Conservation (phyloP, 2,329 filamentous ascomycete species). For the Aspergillus alliaceus region DNA sequence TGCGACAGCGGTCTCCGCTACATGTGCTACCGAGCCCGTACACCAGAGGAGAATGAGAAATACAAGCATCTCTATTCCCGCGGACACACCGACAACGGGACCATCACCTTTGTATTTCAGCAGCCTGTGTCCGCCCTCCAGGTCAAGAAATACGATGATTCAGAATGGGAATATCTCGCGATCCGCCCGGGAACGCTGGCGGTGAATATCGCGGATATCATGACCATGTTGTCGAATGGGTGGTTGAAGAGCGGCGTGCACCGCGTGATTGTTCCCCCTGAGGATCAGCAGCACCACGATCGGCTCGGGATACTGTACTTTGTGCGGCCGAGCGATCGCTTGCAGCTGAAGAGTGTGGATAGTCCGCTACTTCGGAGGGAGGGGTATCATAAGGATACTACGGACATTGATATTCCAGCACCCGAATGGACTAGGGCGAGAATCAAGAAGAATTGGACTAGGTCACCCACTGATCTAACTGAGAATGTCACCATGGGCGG, state of each 20-base stretch:
- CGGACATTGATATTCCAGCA: conserved; percentile 15
- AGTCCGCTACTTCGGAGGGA: conserved; percentile 34
- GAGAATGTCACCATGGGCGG: conserved; percentile 7
- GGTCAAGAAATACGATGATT: conserved; percentile 47
- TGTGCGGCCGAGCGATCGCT: conserved; percentile 41
- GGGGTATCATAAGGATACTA: conserved; percentile 19
- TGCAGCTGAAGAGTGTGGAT: conserved; percentile 30
- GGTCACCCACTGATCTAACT: conserved; percentile 10
- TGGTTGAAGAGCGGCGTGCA: conserved; percentile 51
- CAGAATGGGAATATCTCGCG: conserved; percentile 51
- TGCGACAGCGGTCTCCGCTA: conserved; percentile 61
- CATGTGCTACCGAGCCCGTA: conserved; percentile 57
- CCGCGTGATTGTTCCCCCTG: conserved; percentile 47
- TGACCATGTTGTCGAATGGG: conserved; percentile 50
- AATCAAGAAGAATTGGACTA: conserved; percentile 29
- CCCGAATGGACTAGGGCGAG: conserved; percentile 27
- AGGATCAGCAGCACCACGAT: conserved; percentile 44
- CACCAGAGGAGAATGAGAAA: conserved; percentile 46
- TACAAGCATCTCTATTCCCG: conserved; percentile 45
- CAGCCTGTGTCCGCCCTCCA: conserved; percentile 59
- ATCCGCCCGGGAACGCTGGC: conserved; percentile 50
- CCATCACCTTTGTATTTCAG: conserved; percentile 57
- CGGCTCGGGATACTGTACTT: conserved; percentile 44
- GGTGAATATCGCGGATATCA: conserved; percentile 52
- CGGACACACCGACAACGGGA: conserved; percentile 59